phyloP scores from a whole-genome alignment of 306 rosid genomes.

The Malus asiatica region DNA sequence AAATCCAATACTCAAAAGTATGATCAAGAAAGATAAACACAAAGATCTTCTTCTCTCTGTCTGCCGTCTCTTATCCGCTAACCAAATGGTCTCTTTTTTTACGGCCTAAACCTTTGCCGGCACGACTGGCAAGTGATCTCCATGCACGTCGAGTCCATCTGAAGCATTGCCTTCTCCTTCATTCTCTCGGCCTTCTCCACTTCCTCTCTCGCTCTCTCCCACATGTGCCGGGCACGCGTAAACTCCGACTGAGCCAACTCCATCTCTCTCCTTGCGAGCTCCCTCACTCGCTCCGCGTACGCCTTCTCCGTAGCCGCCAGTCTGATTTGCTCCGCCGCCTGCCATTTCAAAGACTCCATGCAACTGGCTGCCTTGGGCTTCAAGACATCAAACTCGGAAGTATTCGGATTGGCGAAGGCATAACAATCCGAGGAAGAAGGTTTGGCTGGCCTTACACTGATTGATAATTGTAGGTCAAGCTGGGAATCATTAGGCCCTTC shows the following conservation, averaged over 20 bases:
- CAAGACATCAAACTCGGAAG: background rate
- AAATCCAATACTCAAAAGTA: background rate
- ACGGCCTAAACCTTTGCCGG: constrained; percentile 79
- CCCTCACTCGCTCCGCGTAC: constrained; percentile 84
- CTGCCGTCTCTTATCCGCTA: background rate
- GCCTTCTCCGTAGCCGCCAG: constrained; percentile 91
- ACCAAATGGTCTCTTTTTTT: background rate
- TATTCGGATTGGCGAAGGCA: background rate
- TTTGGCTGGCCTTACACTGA: constrained; percentile 50
- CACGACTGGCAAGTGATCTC: constrained; percentile 98
- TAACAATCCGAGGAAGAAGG: background rate
- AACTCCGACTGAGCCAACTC: constrained; percentile 94
- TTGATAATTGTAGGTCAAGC: constrained; percentile 76
- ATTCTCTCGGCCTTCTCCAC: constrained; percentile 75
- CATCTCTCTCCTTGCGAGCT: constrained; percentile 81
- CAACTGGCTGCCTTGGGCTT: constrained; percentile 25
- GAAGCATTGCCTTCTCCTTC: constrained; percentile 63
- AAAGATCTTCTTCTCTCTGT: background rate
- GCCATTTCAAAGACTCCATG: constrained; percentile 76
- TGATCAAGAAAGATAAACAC: background rate
- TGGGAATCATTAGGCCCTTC: constrained; percentile 31
- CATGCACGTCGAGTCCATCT: constrained; percentile 72
- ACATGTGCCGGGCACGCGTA: constrained; percentile 75
- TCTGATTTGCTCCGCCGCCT: constrained; percentile 92
- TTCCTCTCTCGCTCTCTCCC: constrained; percentile 93